A percentile compares a stretch with the other conserved stretches of the same genome.
Evolutionary conservation across 2,329 filamentous ascomycete genomes (phyloP).

Genomic region (Knufia petricola): DNA sequence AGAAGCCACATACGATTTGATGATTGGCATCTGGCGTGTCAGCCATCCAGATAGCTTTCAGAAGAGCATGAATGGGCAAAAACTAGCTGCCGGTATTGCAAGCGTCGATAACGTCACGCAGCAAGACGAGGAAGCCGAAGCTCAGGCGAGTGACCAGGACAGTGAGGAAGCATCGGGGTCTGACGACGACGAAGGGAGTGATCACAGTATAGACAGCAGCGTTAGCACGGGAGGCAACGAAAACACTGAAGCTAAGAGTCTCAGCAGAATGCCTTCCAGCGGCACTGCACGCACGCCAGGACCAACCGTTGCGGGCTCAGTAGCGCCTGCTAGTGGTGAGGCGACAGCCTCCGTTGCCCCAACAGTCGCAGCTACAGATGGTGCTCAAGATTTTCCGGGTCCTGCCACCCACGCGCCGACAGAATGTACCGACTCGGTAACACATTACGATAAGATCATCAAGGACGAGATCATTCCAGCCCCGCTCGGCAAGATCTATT

Average conservation of each 20-base stretch:
- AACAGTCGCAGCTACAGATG: conserved; percentile 33
- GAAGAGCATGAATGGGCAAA: conserved; percentile 82
- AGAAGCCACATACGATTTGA: conserved; percentile 92
- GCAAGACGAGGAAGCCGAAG: conserved; percentile 39
- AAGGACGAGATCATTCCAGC: conserved; percentile 80
- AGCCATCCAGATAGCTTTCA: conserved; percentile 79
- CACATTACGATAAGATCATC: conserved; percentile 75
- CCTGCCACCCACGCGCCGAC: conserved; percentile 73
- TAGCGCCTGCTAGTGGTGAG: conserved; percentile 24
- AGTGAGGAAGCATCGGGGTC: conserved; percentile 66
- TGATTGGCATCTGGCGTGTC: conserved; percentile 97
- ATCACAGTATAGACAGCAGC: conserved; percentile 51
- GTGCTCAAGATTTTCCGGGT: conserved; percentile 64
- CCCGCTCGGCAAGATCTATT: conserved; percentile 85
- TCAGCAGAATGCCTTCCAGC: conserved; percentile 63
- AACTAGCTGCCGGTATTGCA: conserved; percentile 57
- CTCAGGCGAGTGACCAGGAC: conserved; percentile 54
- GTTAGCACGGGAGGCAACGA: conserved; percentile 48
- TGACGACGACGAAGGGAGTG: conserved; percentile 40
- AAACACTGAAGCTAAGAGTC: conserved; percentile 39
- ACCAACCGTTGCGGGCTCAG: conserved; percentile 20
- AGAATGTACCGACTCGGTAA: conserved; percentile 67
- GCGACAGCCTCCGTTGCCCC: conserved; percentile 20
- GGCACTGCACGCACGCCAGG: conserved; percentile 24
- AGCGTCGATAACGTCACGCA: conserved; percentile 88